These are phyloP conservation scores for Peronospora farinosa DNA, from an alignment of 352 stramenopile species.

Conservation along the genomic window DNA sequence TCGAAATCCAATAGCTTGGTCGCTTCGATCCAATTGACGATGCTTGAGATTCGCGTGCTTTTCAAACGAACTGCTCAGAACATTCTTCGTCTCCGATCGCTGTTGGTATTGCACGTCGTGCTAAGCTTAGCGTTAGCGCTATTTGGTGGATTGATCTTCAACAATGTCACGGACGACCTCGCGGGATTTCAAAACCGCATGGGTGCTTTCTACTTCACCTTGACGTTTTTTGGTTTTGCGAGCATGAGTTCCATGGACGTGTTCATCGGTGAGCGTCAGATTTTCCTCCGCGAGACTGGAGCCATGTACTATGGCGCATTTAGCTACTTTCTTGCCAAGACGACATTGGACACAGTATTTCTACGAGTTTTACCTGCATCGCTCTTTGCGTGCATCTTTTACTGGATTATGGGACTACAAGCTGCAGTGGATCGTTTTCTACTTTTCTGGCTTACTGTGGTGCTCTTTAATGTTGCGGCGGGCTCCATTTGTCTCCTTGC, in stretches of 20 bases:
- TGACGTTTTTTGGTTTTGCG: slow-evolving; percentile 82
- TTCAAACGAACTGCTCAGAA: slow-evolving; percentile 64
- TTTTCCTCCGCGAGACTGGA: slow-evolving; percentile 74
- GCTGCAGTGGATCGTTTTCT: slow-evolving; percentile 48
- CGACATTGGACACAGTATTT: slow-evolving; percentile 59
- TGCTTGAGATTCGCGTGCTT: slow-evolving; percentile 62
- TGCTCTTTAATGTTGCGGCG: slow-evolving; percentile 76
- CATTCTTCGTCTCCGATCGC: slow-evolving; percentile 62
- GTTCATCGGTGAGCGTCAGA: slow-evolving; percentile 64
- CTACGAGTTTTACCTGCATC: slow-evolving; percentile 66
- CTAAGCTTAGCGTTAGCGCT: slow-evolving; percentile 55
- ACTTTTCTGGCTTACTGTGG: slow-evolving; percentile 59
- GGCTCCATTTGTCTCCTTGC: slow-evolving; percentile 76
- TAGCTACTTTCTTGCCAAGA: slow-evolving; percentile 78
- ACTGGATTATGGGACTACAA: slow-evolving; percentile 83
- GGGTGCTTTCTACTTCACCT: slow-evolving; percentile 78
- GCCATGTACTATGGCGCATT: slow-evolving; percentile 78
- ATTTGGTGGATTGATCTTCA: slow-evolving; percentile 70
- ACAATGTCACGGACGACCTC: slow-evolving; percentile 75
- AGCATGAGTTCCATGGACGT: slow-evolving; percentile 83
- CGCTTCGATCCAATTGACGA: slow-evolving; percentile 33
- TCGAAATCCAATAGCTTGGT: slow-evolving; percentile 24
- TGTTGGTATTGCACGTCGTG: slow-evolving; percentile 59
- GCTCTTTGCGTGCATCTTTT: slow-evolving; percentile 78
- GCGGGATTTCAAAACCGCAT: slow-evolving; percentile 84